A percentile compares a stretch with the other conserved stretches of the same genome.
These are phyloP conservation scores for Senna tora DNA, from an alignment of 306 rosid species.

Conservation along the genomic window DNA sequence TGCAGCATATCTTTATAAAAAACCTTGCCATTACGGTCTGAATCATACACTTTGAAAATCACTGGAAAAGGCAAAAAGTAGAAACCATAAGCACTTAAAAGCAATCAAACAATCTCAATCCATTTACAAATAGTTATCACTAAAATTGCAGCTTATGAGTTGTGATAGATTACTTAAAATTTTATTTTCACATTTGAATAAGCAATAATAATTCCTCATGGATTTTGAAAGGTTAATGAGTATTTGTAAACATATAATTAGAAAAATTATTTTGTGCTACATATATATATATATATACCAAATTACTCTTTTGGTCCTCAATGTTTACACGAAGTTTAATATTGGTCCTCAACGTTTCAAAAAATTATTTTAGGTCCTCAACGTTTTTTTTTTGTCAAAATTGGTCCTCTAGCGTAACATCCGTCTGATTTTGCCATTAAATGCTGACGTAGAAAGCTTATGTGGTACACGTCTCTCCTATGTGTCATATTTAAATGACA, in stretches of 20 bases:
- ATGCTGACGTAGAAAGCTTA: too few relatives aligned
- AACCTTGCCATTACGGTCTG: slow-evolving; percentile 77
- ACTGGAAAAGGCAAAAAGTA: slow-evolving; percentile 45
- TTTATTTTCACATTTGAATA: background rate
- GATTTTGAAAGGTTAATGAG: background rate
- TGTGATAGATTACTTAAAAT: background rate
- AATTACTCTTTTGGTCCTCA: too few relatives aligned
- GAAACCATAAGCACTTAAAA: slow-evolving; percentile 13
- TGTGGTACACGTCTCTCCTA: too few relatives aligned
- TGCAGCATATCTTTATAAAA: slow-evolving; percentile 73
- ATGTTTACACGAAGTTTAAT: too few relatives aligned
- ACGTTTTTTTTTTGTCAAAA: too few relatives aligned
- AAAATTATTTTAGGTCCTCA: too few relatives aligned
- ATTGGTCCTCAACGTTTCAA: too few relatives aligned
- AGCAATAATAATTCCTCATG: slow-evolving; percentile 11
- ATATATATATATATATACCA: too few relatives aligned
- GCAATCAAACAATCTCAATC: slow-evolving; percentile 23
- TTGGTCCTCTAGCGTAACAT: too few relatives aligned
- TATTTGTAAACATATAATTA: background rate
- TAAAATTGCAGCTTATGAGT: background rate
- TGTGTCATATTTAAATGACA: too few relatives aligned
- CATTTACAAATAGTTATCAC: background rate
- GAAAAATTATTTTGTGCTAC: background rate
- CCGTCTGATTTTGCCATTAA: too few relatives aligned
- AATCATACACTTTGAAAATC: slow-evolving; percentile 86